Conservation (phyloP, 805 yeast species). For the Candida tallmaniae region DNA sequence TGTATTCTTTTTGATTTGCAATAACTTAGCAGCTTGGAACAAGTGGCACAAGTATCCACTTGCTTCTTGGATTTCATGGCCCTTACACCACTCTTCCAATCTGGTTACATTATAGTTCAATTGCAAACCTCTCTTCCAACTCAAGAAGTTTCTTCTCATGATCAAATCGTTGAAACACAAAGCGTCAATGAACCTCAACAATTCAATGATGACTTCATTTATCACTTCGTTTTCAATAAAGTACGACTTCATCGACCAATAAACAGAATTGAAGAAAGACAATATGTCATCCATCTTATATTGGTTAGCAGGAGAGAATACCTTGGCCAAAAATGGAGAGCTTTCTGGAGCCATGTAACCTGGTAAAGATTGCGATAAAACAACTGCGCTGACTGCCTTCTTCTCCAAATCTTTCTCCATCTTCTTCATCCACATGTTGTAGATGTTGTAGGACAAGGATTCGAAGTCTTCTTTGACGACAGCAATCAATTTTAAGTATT, state of each 20-base stretch:
- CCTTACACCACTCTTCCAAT: conserved; percentile 97
- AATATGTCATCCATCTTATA: conserved; percentile 94
- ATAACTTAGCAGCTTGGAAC: conserved; percentile 86
- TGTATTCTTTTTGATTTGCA: conserved; percentile 88
- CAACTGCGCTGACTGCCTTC: conserved; percentile 93
- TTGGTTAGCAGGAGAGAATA: conserved; percentile 65
- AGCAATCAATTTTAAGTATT: conserved; percentile 81
- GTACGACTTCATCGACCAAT: conserved; percentile 90
- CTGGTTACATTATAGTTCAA: conserved; percentile 94
- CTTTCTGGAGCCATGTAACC: conserved; percentile 89
- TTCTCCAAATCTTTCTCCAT: conserved; percentile 86
- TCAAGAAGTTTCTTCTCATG: conserved; percentile 88
- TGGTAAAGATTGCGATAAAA: conserved; percentile 89
- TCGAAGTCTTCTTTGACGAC: conserved; percentile 93
- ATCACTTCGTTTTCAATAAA: conserved; percentile 81
- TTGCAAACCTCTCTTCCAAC: conserved; percentile 98
- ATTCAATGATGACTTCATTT: conserved; percentile 77
- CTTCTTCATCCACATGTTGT: conserved; percentile 95
- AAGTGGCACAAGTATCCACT: conserved; percentile 78
- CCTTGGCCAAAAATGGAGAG: conserved; percentile 76
- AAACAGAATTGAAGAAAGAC: conserved; percentile 82
- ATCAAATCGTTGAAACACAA: conserved; percentile 92
- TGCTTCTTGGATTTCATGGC: conserved; percentile 86
- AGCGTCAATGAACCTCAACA: conserved; percentile 84
- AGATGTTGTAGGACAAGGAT: conserved; percentile 86